phyloP scores from a whole-genome alignment of 805 yeast species.

The Monosporozyma aerobia region DNA sequence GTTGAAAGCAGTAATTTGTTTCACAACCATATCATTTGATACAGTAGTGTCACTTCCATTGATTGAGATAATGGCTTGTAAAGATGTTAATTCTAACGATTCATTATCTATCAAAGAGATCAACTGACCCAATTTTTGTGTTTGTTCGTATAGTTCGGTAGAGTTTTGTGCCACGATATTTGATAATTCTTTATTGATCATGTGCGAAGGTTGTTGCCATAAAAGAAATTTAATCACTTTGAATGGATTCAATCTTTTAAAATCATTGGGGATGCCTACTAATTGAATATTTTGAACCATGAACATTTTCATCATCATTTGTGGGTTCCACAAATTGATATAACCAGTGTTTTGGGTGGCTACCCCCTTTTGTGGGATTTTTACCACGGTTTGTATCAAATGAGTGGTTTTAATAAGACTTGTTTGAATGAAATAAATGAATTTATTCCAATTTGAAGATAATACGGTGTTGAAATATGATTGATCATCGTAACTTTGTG shows the following conservation, averaged over 20 bases:
- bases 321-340: slow-evolving; percentile 3
- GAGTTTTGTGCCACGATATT: not conserved
- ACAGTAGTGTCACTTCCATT: not conserved
- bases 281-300: slow-evolving; percentile 5
- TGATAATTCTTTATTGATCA: slow-evolving; percentile 15
- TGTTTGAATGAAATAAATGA: slow-evolving; percentile 18
- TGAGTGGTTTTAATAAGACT: not conserved
- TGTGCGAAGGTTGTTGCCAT: slow-evolving; percentile 10
- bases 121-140: slow-evolving; percentile 16
- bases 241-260: not conserved
- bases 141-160: slow-evolving; percentile 5
- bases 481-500: slow-evolving; percentile 14
- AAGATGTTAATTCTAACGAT: not conserved
- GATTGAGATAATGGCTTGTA: not conserved
- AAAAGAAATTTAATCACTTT: slow-evolving; percentile 1
- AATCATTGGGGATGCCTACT: slow-evolving; percentile 4
- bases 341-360: not conserved
- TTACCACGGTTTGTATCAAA: not conserved
- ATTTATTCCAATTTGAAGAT: slow-evolving; percentile 11
- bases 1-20: not conserved
- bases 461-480: slow-evolving; percentile 13
- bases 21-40: not conserved
- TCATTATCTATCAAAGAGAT: slow-evolving; percentile 1
- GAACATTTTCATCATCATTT: slow-evolving; percentile 2
- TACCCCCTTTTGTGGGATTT: not conserved